A percentile compares a stretch with the other conserved stretches of the same genome.
These are phyloP conservation scores for Tulasnella sp. DNA, from an alignment of 768 basidiomycete species.

Conservation along the genomic window DNA sequence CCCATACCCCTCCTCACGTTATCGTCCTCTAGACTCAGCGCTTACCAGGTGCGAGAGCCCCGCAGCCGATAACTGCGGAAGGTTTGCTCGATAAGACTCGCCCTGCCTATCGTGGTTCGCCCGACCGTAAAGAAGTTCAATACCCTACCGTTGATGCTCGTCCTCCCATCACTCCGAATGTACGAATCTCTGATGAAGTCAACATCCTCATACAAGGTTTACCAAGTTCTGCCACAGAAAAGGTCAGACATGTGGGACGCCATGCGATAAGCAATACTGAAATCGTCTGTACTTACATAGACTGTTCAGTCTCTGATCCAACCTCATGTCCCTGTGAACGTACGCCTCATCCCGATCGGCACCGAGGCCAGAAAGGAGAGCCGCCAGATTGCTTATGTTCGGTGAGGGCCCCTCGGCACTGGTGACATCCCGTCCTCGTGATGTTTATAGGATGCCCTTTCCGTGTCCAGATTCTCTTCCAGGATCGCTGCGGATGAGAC, in stretches of 20 bases:
- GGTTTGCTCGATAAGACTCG: slow-evolving; percentile 13
- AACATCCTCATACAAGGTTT: slow-evolving; percentile 13
- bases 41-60: neutral
- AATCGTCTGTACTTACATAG: neutral
- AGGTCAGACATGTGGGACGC: neutral
- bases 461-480: neutral
- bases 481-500: slow-evolving; percentile 4
- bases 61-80: slow-evolving; percentile 3
- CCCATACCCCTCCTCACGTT: too few species aligned
- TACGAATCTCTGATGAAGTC: slow-evolving; percentile 5
- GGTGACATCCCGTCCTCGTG: neutral
- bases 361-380: slow-evolving; percentile 2
- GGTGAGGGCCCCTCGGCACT: neutral
- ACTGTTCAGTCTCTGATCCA: neutral
- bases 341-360: slow-evolving; percentile 11
- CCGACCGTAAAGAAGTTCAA: too few species aligned
- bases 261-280: too few species aligned
- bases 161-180: too few species aligned
- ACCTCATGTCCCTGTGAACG: neutral
- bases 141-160: neutral
- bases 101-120: slow-evolving; percentile 10
- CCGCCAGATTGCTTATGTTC: slow-evolving; percentile 2
- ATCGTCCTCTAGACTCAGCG: slow-evolving; percentile 13
- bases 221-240: neutral
- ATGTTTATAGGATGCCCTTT: neutral